A percentile compares a stretch with the other conserved stretches of the same genome.
Evolutionary conservation across 768 basidiomycete species (phyloP).

Genomic region (Kwoniella heveanensis): DNA sequence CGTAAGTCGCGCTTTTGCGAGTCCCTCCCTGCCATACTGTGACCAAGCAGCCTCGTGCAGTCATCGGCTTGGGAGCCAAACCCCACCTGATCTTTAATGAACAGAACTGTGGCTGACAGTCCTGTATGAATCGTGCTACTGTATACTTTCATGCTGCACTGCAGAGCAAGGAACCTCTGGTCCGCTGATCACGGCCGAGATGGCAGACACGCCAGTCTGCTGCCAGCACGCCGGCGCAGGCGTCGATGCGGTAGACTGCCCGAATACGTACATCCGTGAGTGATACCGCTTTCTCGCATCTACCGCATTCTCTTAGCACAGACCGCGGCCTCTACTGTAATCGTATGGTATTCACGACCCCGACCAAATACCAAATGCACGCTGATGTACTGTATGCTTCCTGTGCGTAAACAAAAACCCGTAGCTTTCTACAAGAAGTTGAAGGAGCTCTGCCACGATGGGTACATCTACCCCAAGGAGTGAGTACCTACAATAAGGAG

Average conservation of each 20-base stretch:
- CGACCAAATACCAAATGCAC: no score
- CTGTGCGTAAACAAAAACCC: no score
- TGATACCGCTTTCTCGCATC: neutral
- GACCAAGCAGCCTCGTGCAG: no score
- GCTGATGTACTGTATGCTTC: no score
- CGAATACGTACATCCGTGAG: conserved; percentile 24
- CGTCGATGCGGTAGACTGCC: conserved; percentile 8
- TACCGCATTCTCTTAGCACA: no score
- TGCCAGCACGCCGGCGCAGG: conserved; percentile 11
- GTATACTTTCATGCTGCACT: no score
- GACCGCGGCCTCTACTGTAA: no score
- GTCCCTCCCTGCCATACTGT: no score
- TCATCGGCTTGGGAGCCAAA: no score
- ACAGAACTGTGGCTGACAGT: no score
- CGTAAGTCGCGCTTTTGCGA: conserved; percentile 24
- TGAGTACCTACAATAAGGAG: conserved; percentile 20
- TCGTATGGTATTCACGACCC: no score
- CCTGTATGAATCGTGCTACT: neutral
- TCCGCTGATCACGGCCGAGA: conserved; percentile 2
- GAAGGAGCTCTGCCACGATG: conserved; percentile 26
- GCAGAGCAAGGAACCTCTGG: conserved; percentile 8
- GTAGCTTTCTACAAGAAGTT: conserved; percentile 26
- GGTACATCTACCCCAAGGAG: conserved; percentile 31
- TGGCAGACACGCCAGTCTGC: conserved; percentile 17
- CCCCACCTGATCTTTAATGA: no score